A percentile compares a stretch with the other conserved stretches of the same genome.
These are phyloP conservation scores for Rhodotorula mucilaginosa DNA, from an alignment of 1,284 basidiomycete genomes.

Conservation along the genomic window DNA sequence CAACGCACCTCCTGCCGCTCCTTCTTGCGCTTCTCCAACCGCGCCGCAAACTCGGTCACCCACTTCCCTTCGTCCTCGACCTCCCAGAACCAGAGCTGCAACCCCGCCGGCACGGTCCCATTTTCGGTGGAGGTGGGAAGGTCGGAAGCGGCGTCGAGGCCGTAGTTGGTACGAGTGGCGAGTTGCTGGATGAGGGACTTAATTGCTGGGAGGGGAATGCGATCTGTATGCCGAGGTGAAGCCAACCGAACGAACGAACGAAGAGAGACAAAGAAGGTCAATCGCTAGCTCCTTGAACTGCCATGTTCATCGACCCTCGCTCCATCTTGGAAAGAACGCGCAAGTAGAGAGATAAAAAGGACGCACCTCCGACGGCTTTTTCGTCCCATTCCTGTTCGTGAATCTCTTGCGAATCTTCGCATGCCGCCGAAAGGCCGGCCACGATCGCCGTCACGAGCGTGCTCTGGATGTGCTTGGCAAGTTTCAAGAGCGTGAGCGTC, in stretches of 20 bases:
- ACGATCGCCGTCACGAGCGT: constrained; percentile 50
- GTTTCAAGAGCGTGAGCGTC: constrained; percentile 62
- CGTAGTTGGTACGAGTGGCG: constrained; percentile 33
- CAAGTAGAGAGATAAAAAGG: background rate
- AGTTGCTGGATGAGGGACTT: constrained; percentile 25
- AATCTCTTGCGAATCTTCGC: constrained; percentile 38
- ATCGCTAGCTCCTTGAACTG: too few species aligned
- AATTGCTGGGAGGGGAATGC: constrained; percentile 22
- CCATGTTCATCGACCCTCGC: too few species aligned
- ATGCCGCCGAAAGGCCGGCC: constrained; percentile 7
- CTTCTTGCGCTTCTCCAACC: constrained; percentile 23
- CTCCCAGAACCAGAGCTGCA: constrained; percentile 43
- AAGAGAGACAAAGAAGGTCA: too few species aligned
- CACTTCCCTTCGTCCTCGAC: constrained; percentile 46
- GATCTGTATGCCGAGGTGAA: constrained; percentile 6
- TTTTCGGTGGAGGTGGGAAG: background rate
- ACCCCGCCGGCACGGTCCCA: constrained; percentile 10
- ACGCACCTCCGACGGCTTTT: constrained; percentile 4
- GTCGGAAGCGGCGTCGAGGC: constrained; percentile 16
- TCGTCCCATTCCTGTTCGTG: background rate
- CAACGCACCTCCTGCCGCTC: constrained; percentile 27
- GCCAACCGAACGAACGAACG: too few species aligned
- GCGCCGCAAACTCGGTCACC: constrained; percentile 27
- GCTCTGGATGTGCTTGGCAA: constrained; percentile 65
- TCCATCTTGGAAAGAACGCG: too few species aligned